Conservation (phyloP, 2,329 filamentous ascomycete genomes). For the Fusarium nygamai region DNA sequence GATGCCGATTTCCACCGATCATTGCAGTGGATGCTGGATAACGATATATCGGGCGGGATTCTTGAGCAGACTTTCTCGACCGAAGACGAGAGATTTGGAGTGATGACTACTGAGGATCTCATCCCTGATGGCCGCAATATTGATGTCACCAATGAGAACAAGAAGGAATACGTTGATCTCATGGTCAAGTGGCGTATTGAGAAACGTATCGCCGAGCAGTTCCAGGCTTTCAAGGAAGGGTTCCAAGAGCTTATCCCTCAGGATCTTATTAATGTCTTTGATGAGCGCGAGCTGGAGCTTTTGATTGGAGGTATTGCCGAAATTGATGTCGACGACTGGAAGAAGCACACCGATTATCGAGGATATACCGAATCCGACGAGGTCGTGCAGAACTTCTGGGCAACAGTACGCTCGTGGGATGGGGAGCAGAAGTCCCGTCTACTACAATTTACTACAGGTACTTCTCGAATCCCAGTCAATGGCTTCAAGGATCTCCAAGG, state of each 20-base stretch:
- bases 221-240: conserved; percentile 95
- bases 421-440: conserved; percentile 97
- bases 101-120: conserved; percentile 91
- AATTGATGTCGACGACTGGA: conserved; percentile 99
- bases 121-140: conserved; percentile 92
- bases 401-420: conserved; percentile 95
- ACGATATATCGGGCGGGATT: conserved; percentile 91
- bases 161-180: conserved; percentile 97
- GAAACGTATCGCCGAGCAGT: conserved; percentile 97
- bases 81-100: conserved; percentile 96
- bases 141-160: conserved; percentile 97
- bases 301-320: conserved; percentile 99
- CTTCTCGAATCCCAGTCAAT: conserved; percentile 97
- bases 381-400: conserved; percentile 99
- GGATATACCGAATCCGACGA: conserved; percentile 98
- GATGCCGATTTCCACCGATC: conserved; percentile 98
- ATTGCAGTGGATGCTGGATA: conserved; percentile 96
- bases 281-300: conserved; percentile 95
- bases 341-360: conserved; percentile 99
- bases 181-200: conserved; percentile 99
- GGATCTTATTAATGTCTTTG: conserved; percentile 97
- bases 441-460: conserved; percentile 96
- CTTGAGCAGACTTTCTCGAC: conserved; percentile 96
- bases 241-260: conserved; percentile 98
- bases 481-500: conserved; percentile 99